phyloP scores from a whole-genome alignment of 2,329 filamentous ascomycete genomes.

The Neopestalotiopsis sp. region DNA sequence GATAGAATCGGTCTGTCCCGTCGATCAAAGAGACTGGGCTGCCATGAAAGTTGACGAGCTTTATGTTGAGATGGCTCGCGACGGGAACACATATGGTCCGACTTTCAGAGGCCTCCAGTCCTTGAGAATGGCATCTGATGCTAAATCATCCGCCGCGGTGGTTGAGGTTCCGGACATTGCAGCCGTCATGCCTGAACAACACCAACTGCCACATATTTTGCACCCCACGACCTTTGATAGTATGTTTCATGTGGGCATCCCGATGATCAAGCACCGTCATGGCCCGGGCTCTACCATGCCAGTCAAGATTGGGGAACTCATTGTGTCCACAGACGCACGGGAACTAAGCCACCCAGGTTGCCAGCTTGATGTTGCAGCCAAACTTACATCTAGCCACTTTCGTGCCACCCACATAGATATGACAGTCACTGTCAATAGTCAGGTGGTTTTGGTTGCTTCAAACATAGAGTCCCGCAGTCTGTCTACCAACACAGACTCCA shows the following conservation, averaged over 20 bases:
- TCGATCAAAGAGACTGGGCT: not conserved
- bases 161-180: constrained; percentile 18
- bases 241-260: constrained; percentile 22
- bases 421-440: not conserved
- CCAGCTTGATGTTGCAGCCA: constrained; percentile 16
- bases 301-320: constrained; percentile 23
- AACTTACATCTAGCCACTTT: constrained; percentile 21
- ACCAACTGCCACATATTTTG: constrained; percentile 20
- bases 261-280: constrained; percentile 13
- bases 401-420: constrained; percentile 21
- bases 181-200: constrained; percentile 20
- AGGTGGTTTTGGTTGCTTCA: constrained; percentile 15
- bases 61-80: constrained; percentile 13
- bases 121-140: constrained; percentile 4
- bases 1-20: not conserved
- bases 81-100: constrained; percentile 22
- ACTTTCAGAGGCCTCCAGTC: constrained; percentile 14
- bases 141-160: not conserved
- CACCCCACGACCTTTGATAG: constrained; percentile 26
- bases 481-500: not conserved
- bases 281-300: constrained; percentile 25
- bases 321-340: constrained; percentile 11
- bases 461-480: constrained; percentile 23
- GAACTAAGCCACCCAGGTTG: constrained; percentile 8
- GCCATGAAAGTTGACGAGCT: constrained; percentile 10